Evolutionary conservation across 1,284 basidiomycete genomes (phyloP).

Genomic region (Melampsora larici-populina): DNA sequence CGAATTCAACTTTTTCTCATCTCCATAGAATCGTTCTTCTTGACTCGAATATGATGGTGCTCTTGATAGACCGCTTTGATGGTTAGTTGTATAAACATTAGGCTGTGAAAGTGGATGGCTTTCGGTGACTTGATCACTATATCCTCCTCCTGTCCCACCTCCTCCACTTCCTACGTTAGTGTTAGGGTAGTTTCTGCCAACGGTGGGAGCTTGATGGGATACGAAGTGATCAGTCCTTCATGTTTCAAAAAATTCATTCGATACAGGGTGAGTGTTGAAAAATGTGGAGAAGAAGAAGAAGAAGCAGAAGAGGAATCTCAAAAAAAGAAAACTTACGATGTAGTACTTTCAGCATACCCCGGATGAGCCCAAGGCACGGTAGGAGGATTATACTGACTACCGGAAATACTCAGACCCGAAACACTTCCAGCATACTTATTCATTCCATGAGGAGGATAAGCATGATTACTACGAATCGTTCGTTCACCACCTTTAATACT

Average conservation of each 20-base stretch:
- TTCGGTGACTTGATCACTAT: not conserved
- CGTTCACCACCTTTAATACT: not conserved
- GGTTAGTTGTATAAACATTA: not conserved
- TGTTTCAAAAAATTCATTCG: not conserved
- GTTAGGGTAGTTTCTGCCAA: not conserved
- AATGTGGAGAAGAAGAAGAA: not conserved
- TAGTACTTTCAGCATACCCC: slow-evolving; percentile 35
- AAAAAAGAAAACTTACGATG: slow-evolving; percentile 34
- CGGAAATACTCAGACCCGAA: not conserved
- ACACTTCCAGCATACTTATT: not conserved
- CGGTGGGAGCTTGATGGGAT: slow-evolving; percentile 35
- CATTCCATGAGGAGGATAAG: slow-evolving; percentile 23
- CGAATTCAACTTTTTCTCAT: slow-evolving; percentile 2
- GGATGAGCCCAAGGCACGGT: slow-evolving; percentile 19
- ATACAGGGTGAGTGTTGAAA: not conserved
- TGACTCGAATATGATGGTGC: slow-evolving; percentile 37
- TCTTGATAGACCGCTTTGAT: not conserved
- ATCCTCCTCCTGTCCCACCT: slow-evolving; percentile 3
- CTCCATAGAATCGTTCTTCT: slow-evolving; percentile 12
- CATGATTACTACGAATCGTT: slow-evolving; percentile 5
- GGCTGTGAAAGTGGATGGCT: not conserved
- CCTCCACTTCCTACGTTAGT: not conserved
- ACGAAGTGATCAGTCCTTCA: slow-evolving; percentile 42
- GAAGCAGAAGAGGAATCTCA: not conserved
- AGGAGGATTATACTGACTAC: slow-evolving; percentile 1